Conservation (phyloP, 441 rosid genomes). For the Pelargonium australe region DNA sequence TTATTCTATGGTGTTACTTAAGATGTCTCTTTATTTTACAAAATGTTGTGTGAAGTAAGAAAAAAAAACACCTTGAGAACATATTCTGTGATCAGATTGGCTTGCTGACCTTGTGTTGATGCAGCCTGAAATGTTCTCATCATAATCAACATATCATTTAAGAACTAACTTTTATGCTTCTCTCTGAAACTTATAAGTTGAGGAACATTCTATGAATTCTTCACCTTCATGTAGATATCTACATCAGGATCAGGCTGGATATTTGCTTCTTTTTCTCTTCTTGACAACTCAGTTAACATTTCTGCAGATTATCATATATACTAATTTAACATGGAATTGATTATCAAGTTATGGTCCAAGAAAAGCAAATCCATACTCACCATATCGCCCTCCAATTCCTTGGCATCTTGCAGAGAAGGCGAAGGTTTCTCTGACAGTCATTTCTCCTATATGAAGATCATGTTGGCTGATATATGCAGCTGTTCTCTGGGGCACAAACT, state of each 20-base stretch:
- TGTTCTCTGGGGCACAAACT: constrained; percentile 15
- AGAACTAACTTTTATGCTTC: too few species aligned
- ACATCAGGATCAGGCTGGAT: constrained; percentile 56
- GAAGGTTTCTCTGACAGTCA: constrained; percentile 60
- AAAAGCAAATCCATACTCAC: constrained; percentile 25
- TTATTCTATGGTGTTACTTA: too few species aligned
- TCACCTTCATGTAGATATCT: constrained; percentile 58
- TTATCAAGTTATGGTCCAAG: not conserved
- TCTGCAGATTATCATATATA: constrained; percentile 23
- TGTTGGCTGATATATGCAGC: constrained; percentile 38
- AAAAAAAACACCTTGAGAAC: constrained; percentile 39
- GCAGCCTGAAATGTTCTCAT: constrained; percentile 33
- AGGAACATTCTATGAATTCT: not conserved
- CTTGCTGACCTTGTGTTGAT: constrained; percentile 51
- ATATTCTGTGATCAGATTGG: constrained; percentile 62
- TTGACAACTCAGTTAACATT: constrained; percentile 39
- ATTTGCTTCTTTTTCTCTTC: constrained; percentile 43
- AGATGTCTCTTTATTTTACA: constrained; percentile 24
- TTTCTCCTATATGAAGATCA: constrained; percentile 52
- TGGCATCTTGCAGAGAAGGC: constrained; percentile 56
- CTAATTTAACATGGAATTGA: not conserved
- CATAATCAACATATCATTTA: not conserved
- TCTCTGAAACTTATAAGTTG: not conserved
- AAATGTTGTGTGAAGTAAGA: not conserved
- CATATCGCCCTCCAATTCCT: constrained; percentile 51